Base-by-base conservation (phyloP, 2,329 filamentous ascomycete species). In the Coniochaeta prunicola region DNA sequence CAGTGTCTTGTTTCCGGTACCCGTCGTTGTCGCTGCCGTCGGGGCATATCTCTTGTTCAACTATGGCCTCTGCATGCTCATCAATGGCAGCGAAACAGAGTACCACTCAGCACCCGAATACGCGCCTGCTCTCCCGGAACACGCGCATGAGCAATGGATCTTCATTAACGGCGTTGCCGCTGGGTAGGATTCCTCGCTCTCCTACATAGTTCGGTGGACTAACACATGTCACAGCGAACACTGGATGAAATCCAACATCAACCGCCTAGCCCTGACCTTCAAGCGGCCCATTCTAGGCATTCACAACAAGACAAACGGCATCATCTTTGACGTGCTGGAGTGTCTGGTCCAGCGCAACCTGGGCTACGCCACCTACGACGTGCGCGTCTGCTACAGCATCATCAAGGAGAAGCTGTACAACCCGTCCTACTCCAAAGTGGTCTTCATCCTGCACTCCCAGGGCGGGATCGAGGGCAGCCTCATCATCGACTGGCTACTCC, bases 271-370 rank as follows among this genome's bases (percentile, higher is more conserved):
- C 0, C 71, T 86, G 53, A 91, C 87, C 0, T 93, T 93, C 68
- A 82, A 85, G 36, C 82, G 90, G 1, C 87, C 84, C 0, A 74
- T 93, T 4, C 77, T 85, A 0, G 90, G 89, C 28, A 84, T 93
- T 13, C 90, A 92, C 66, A 93, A 92, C 68, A 81, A 80, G 61
- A 93, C 89, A 63, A 59, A 77, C 1, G 90, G 90, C 1, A 81
- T 92, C 54, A 69, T 92, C 17, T 91, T 92, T 63, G 90, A 94
- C 65, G 76, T 92, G 1, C 71, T 92, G 28, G 87, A 94, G 71
- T 92, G 89, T 64, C 75, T 94, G 12, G 76, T 93, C 61, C 89
- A 94, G 70, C 83, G 90, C 42, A 87, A 87, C 69, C 86, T 92
- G 64, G 78, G 78, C 59, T 92, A 90, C 67, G 85, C 87, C 1